Conservation (phyloP, 148 eudicot genomes). For the Fagopyrum homotropicum region DNA sequence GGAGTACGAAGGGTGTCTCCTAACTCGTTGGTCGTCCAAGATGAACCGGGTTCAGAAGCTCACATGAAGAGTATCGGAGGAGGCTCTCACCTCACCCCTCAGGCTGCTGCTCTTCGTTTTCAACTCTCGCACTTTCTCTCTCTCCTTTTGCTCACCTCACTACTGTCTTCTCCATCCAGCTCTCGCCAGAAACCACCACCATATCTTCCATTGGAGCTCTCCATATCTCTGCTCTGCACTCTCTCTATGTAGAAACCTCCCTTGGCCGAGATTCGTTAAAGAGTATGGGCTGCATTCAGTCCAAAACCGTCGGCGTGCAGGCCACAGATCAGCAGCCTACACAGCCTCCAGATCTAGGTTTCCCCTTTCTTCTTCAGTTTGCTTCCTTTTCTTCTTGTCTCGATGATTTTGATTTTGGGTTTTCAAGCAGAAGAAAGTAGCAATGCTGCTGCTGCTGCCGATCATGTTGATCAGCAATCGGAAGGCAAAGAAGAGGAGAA, state of each 20-base stretch:
- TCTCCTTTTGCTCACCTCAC: slow-evolving; percentile 13
- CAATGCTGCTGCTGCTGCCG: background rate
- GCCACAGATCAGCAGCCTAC: slow-evolving; percentile 19
- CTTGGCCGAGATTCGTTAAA: background rate
- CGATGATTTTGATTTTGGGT: background rate
- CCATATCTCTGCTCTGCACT: slow-evolving; percentile 10
- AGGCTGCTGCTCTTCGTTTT: background rate
- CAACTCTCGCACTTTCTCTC: slow-evolving; percentile 12
- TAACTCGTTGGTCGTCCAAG: background rate
- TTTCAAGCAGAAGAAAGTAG: slow-evolving; percentile 9
- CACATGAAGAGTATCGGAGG: background rate
- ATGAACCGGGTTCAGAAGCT: background rate
- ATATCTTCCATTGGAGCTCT: background rate
- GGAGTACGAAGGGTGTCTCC: background rate
- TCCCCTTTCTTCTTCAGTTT: background rate
- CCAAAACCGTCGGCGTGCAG: slow-evolving; percentile 24
- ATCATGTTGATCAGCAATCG: slow-evolving; percentile 20
- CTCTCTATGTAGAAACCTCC: slow-evolving; percentile 8
- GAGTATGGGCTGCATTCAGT: slow-evolving; percentile 46
- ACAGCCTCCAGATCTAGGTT: slow-evolving; percentile 36
- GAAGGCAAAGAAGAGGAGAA: slow-evolving; percentile 29
- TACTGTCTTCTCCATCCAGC: slow-evolving; percentile 4
- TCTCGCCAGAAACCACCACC: background rate
- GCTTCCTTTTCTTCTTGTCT: background rate
- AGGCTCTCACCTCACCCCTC: background rate